Percentiles rank a stretch among this genome's conserved stretches.
phyloP scores from a whole-genome alignment of 176 grass and related monocot genomes.

The Saccharum officinarum region DNA sequence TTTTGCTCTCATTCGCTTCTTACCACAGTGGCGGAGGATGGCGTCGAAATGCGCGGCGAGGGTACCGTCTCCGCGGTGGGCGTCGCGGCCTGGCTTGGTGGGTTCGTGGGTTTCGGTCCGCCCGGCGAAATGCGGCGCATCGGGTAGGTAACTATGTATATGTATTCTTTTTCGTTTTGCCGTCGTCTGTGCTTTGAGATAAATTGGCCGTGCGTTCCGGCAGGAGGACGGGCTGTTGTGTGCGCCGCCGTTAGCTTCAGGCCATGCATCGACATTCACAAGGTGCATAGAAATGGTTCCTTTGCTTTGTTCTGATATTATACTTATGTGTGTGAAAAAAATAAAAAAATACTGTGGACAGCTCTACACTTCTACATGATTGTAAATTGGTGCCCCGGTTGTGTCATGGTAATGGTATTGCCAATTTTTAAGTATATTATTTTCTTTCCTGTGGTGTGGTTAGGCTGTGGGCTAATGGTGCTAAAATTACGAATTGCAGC shows the following conservation, averaged over 20 bases:
- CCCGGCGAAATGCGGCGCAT: background rate
- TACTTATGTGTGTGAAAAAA: background rate
- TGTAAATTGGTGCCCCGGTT: background rate
- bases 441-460: background rate
- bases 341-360: background rate
- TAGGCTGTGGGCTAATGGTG: background rate
- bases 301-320: background rate
- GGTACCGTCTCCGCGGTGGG: background rate
- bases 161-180: conserved; percentile 5
- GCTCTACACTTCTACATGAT: conserved; percentile 27
- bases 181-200: background rate
- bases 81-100: background rate
- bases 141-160: conserved; percentile 43
- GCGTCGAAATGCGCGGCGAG: conserved; percentile 27
- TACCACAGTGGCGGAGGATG: conserved; percentile 13
- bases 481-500: background rate
- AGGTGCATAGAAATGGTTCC: conserved; percentile 46
- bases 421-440: background rate
- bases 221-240: conserved; percentile 22
- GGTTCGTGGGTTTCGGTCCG: background rate
- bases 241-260: conserved; percentile 58
- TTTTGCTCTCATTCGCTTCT: background rate
- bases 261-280: conserved; percentile 94
- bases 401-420: fast-evolving
- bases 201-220: conserved; percentile 17